These are phyloP conservation scores for Rhizopogon sp. DNA, from an alignment of 768 basidiomycete species.

Conservation along the genomic window DNA sequence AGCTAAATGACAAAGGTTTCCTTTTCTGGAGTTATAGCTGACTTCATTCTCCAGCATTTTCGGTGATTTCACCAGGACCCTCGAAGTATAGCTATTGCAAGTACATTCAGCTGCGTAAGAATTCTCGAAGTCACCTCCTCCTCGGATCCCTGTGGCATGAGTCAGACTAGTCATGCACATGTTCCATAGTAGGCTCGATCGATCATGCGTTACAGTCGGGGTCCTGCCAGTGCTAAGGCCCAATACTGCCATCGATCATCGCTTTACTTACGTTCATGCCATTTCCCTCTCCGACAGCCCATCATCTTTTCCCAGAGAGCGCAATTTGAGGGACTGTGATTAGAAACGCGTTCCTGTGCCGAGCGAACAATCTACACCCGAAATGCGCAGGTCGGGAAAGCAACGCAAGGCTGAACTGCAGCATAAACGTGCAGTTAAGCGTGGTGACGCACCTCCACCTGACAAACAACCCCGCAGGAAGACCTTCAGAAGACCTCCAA, in stretches of 20 bases:
- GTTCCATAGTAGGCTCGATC: no score
- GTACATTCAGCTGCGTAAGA: no score
- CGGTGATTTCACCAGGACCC: background rate
- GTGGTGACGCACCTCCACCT: conserved; percentile 53
- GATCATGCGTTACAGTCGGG: no score
- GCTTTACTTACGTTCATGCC: conserved; percentile 10
- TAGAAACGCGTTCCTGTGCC: no score
- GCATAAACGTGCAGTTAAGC: conserved; percentile 79
- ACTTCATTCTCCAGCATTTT: conserved; percentile 5
- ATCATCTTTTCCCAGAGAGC: no score
- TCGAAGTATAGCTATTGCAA: no score
- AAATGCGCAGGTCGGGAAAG: conserved; percentile 47
- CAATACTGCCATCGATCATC: no score
- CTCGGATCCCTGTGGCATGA: no score
- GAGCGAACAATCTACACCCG: background rate
- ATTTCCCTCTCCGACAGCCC: background rate
- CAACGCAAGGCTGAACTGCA: conserved; percentile 70
- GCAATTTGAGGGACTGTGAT: background rate
- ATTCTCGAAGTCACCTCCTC: no score
- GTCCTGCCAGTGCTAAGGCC: no score
- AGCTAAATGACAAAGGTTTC: background rate
- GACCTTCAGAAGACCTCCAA: background rate
- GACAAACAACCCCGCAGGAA: conserved; percentile 27
- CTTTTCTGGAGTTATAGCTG: background rate
- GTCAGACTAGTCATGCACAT: no score